Base-by-base conservation (phyloP, 352 stramenopile genomes). In the Phytophthora cactorum region DNA sequence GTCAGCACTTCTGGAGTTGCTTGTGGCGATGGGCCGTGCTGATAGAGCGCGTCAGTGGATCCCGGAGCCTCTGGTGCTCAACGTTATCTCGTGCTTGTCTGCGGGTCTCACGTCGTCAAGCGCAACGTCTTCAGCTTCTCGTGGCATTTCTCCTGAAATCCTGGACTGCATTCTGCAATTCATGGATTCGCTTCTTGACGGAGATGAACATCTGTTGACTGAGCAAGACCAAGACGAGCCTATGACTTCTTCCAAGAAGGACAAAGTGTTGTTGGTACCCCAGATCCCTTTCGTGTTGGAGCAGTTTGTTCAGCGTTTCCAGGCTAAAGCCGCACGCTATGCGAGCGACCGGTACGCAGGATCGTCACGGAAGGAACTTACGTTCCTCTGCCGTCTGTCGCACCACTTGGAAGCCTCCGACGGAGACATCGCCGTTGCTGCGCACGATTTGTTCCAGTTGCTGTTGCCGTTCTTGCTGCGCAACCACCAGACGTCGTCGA, bases 361-460 rank as follows among this genome's bases (percentile, higher is more conserved):
- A 3, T 95, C 89, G 31, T 93, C 89, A 15, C 84, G 83, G 29
- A 91, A 91, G 31, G 89, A 96, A 56, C 81, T 96, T 15, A 69
- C 72, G 4, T 93, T 96, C 54, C 54, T 96, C 11, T 96, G 89
- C 46, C 84, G 86, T 11, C 50, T 96, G 5, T 93, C 88, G 22
- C 58, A 81, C 6, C 81, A 94, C 39, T 68, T 96, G 10, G 77
- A 79, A 29, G 68, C 64, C 6, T 76, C 81, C n/a, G 50, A 70
- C 1, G 49, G 78, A 63, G 34, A 75, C 49, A 52, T 75, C 36
- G 70, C 74, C 17, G 57, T 46, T 51, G 74, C 76, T 17, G 88
- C 89, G 7, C 74, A 91, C 47, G 82, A 95, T 49, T 72, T 96
- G n/a, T 95, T 96, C 61, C 82, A 94, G 61, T 71, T 96, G 17